Conservation (phyloP, 192 early-diverging fungal species). For the Spizellomyces punctatus region DNA sequence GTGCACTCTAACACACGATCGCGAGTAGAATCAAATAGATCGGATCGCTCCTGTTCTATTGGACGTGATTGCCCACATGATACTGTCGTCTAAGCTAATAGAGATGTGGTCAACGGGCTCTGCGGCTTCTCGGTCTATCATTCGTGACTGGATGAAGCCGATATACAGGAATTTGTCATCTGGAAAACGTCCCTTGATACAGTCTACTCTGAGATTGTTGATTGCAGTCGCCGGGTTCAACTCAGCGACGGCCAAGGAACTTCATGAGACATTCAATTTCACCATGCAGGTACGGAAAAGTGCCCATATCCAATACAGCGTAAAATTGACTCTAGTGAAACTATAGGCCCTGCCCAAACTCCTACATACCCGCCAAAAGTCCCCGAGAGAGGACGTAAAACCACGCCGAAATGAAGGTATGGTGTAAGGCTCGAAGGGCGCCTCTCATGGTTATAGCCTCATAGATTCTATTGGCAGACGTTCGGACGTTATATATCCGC, state of each 20-base stretch:
- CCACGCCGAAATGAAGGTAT: not conserved
- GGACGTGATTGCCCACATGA: conserved; percentile 63
- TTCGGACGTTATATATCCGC: conserved; percentile 70
- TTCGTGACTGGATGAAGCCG: conserved; percentile 66
- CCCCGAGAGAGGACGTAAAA: not conserved
- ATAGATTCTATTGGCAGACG: conserved; percentile 36
- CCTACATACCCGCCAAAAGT: conserved; percentile 5
- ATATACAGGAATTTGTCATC: conserved; percentile 68
- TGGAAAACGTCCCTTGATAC: conserved; percentile 58
- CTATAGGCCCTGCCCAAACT: conserved; percentile 1
- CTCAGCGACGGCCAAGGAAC: conserved; percentile 61
- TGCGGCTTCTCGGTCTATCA: conserved; percentile 50
- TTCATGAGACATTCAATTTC: conserved; percentile 75
- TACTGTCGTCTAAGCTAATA: conserved; percentile 51
- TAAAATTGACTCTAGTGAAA: too few relatives aligned
- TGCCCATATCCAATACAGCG: too few relatives aligned
- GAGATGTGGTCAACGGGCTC: conserved; percentile 36
- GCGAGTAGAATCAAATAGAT: conserved; percentile 52
- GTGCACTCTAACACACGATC: not conserved
- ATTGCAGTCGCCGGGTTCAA: conserved; percentile 62
- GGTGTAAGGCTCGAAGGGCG: not conserved
- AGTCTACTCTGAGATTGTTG: conserved; percentile 65
- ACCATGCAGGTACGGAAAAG: conserved; percentile 53
- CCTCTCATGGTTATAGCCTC: not conserved
- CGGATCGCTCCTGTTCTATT: conserved; percentile 54